Base-by-base conservation (phyloP, 768 basidiomycete genomes). In the Trametes cinnabarina region DNA sequence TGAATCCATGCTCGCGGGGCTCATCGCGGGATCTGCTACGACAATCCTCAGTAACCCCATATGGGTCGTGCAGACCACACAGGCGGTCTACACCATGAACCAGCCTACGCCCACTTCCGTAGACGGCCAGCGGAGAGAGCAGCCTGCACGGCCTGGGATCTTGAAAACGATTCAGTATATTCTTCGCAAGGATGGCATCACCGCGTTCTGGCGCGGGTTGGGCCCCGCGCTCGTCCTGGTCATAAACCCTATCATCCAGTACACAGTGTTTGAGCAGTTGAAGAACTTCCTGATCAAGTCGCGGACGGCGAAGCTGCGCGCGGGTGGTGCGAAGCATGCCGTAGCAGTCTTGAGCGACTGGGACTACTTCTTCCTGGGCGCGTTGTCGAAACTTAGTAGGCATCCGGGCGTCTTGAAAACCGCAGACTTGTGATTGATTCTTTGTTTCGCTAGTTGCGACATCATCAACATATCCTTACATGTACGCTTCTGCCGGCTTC, bases 351-450 rank as follows among this genome's bases (percentile, higher is more conserved):
- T 98, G 35, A 80, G 84, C 9, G 94, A 97, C 66, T 82, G 85
- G 79, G 96, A 99, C 69, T 90, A 93, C 73, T 98, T 99, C 78
- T 65, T 94, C 59, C 82, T 98, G n/a, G 96, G 96, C 2, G 97
- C 97, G 1, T 69, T 96, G 39, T 92, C 93, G 11, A 98, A 99
- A 71, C 82, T 98, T 8, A 81, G 90, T 90, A 68, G 11, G 80
- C 20, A 37, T 6, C 44, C 35, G 15, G 17, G 25, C n/a, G 47
- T 25, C 42, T 56, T 39, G n/a, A n/a, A n/a, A n/a, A n/a, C 15
- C 12, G 30, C 19, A 48, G 39, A 4, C 17, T 12, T 11, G 40
- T 20, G 0, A n/a, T 48, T 58, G 11, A 19, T 14, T 51, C 17
- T 44, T 25, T 48, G 34, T 35, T 30, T 20, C 17, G 2, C 3